A percentile compares a stretch with the other conserved stretches of the same genome.
Conservation (phyloP, 768 basidiomycete species). For the Lactarius trivialis region DNA sequence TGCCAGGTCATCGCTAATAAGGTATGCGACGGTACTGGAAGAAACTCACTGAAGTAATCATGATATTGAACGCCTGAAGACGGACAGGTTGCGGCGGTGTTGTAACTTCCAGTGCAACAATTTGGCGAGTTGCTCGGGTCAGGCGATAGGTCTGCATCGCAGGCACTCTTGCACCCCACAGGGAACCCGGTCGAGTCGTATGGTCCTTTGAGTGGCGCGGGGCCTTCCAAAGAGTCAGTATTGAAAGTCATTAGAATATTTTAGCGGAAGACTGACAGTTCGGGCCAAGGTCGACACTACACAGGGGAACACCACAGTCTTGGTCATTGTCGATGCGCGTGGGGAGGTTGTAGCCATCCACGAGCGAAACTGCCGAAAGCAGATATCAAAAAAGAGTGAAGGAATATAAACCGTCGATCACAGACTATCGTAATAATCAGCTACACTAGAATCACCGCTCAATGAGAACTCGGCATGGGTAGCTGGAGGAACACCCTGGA, state of each 20-base stretch:
- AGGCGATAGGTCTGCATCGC: conserved; percentile 34
- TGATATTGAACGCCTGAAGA: conserved; percentile 39
- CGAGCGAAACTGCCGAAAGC: conserved; percentile 26
- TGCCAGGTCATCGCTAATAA: not conserved
- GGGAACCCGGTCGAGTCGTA: conserved; percentile 33
- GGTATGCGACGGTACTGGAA: not conserved
- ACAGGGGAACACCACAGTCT: conserved; percentile 32
- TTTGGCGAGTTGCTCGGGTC: conserved; percentile 36
- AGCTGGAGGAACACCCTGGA: conserved; percentile 32
- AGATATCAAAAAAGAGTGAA: conserved; percentile 9
- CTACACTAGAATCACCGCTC: conserved; percentile 19
- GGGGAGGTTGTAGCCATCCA: conserved; percentile 33
- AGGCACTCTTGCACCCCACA: conserved; percentile 42
- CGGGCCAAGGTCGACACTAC: conserved; percentile 34
- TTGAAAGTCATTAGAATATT: not conserved
- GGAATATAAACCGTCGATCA: not conserved
- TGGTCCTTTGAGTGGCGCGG: conserved; percentile 31
- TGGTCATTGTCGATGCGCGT: conserved; percentile 31
- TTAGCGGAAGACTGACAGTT: conserved; percentile 24
- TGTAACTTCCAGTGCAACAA: conserved; percentile 54
- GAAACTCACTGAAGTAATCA: conserved; percentile 2
- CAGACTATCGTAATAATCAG: conserved; percentile 32
- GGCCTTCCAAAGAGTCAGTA: conserved; percentile 25
- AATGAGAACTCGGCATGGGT: conserved; percentile 35
- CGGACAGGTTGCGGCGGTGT: conserved; percentile 51